Base-by-base conservation (phyloP, 495 filamentous ascomycete genomes). In the Daldinia vernicosa region DNA sequence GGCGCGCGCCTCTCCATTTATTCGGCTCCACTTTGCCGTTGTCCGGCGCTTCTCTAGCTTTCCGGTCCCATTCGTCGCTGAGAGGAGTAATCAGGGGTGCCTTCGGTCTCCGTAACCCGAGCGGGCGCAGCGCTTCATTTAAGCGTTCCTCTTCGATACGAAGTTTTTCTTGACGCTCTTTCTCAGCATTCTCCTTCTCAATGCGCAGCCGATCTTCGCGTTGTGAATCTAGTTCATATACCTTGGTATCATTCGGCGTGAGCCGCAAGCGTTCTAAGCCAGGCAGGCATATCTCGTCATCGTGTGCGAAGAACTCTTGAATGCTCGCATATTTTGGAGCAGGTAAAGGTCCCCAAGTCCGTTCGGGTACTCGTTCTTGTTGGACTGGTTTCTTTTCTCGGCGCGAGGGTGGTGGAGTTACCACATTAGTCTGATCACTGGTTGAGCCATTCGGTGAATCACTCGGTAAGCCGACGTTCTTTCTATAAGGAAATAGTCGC, bases 11-110 rank as follows among this genome's bases (percentile, higher is more conserved):
- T 59, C 55, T 66, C 70, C 70, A 73, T 50, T 73, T 73, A 3
- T 82, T 78, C 1, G 83, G 86, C 24, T 71, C 83, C 2, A 83
- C 85, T 0, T 74, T 65, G 45, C 76, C 73, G 3, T 58, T 63
- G 0, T 14, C 22, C 5, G 75, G 57, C 15, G 75, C 63, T 0
- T 71, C 73, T 0, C 52, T 27, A 17, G 63, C 53, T 64, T 50
- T 76, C 15, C 56, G 30, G 2, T 77, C 61, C 81, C 80, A 83
- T 17, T 78, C 74, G 0, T 63, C 35, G 35, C 60, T 70, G 7
- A 80, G 56, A n/a, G 76, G 58, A 1, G 45, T 55, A 47, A 82
- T 77, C 19, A 84, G 69, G 4, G 66, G 30, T 8, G 62, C 27
- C 17, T 47, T 75, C 15, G 67, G 27, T 65, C 57, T 67, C 33